Evolutionary conservation across 768 basidiomycete genomes (phyloP).

Genomic region (Tulasnella sp.): DNA sequence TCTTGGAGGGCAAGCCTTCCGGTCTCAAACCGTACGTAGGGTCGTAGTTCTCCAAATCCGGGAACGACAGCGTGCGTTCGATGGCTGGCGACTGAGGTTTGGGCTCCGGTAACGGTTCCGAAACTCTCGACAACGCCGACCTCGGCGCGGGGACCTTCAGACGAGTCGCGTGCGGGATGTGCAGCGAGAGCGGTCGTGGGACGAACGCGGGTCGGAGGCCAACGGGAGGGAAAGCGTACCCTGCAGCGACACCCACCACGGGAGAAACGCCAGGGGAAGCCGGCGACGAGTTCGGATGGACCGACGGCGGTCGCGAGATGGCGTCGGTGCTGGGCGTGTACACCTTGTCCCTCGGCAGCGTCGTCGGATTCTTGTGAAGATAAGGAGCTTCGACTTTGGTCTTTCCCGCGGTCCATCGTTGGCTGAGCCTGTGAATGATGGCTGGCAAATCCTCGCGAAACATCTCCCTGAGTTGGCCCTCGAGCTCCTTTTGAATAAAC

Average conservation of each 20-base stretch:
- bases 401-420: slow-evolving; percentile 66
- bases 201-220: slow-evolving; percentile 11
- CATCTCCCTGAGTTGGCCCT: slow-evolving; percentile 94
- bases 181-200: neutral
- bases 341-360: slow-evolving; percentile 5
- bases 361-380: slow-evolving; percentile 39
- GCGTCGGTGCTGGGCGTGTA: slow-evolving; percentile 8
- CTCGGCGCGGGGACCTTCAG: neutral
- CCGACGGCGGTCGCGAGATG: neutral
- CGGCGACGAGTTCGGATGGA: neutral
- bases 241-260: slow-evolving; percentile 8
- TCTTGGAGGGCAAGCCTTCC: slow-evolving; percentile 78
- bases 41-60: slow-evolving; percentile 78
- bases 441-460: slow-evolving; percentile 94
- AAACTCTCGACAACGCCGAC: neutral
- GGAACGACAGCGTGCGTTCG: slow-evolving; percentile 31
- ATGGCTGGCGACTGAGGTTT: neutral
- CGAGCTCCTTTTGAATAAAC: slow-evolving; percentile 95
- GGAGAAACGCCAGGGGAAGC: neutral
- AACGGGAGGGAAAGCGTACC: slow-evolving; percentile 11
- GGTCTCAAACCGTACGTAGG: slow-evolving; percentile 94
- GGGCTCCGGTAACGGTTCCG: neutral
- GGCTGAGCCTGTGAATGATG: slow-evolving; percentile 91
- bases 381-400: slow-evolving; percentile 92
- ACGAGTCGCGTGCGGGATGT: neutral